These are phyloP conservation scores for Cubamyces lactineus DNA, from an alignment of 768 basidiomycete genomes.

Conservation along the genomic window DNA sequence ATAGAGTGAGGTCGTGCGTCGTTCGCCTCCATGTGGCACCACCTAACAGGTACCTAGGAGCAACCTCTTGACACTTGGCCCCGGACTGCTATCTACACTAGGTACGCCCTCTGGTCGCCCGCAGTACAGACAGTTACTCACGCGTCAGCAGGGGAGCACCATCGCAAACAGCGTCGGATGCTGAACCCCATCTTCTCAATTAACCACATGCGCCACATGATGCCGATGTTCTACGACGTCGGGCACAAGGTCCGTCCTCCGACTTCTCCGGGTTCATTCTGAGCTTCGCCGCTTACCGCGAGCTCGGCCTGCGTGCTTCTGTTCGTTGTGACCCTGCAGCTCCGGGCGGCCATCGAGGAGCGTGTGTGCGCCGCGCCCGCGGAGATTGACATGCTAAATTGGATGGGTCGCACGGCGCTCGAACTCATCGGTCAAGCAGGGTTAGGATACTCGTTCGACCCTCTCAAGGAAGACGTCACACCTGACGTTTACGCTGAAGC, in stretches of 20 bases:
- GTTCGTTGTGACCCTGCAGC: slow-evolving; percentile 11
- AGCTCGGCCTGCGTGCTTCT: not conserved
- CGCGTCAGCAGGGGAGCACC: slow-evolving; percentile 25
- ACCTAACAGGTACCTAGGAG: slow-evolving; percentile 18
- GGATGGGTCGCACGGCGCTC: slow-evolving; percentile 33
- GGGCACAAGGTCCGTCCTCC: slow-evolving; percentile 26
- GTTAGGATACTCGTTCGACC: slow-evolving; percentile 33
- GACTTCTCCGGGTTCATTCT: slow-evolving; percentile 5
- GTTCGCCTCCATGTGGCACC: not conserved
- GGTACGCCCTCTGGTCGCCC: slow-evolving; percentile 9
- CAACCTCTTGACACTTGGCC: slow-evolving; percentile 25
- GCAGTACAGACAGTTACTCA: not conserved
- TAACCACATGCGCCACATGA: slow-evolving; percentile 31
- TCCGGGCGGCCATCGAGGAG: slow-evolving; percentile 23
- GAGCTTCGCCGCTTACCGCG: slow-evolving; percentile 11
- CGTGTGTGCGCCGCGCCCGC: slow-evolving; percentile 17
- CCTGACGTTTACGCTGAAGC: slow-evolving; percentile 31
- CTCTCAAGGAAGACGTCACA: slow-evolving; percentile 23
- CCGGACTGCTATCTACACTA: slow-evolving; percentile 22
- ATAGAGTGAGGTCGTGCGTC: slow-evolving; percentile 41
- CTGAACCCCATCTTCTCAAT: slow-evolving; percentile 34
- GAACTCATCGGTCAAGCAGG: slow-evolving; percentile 34
- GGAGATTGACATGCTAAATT: slow-evolving; percentile 32
- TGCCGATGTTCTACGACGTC: slow-evolving; percentile 32
- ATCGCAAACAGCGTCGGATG: slow-evolving; percentile 34